These are phyloP conservation scores for Venturia pyrina DNA, from an alignment of 2,329 filamentous ascomycete species.

Conservation along the genomic window DNA sequence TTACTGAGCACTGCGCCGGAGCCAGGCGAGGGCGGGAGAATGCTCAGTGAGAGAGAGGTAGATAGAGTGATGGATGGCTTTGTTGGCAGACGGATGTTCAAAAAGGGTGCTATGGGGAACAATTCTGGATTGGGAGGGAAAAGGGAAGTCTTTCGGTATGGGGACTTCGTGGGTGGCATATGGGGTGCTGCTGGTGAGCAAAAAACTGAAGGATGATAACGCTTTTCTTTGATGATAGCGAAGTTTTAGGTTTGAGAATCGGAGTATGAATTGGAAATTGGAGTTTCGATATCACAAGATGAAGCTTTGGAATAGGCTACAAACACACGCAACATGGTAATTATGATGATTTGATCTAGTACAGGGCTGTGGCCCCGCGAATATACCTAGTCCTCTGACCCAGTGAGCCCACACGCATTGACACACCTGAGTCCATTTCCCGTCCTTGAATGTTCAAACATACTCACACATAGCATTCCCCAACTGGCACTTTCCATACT, in stretches of 20 bases:
- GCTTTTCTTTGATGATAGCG: neutral
- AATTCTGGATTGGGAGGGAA: conserved; percentile 8
- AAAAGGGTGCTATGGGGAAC: conserved; percentile 41
- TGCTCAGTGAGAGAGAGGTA: conserved; percentile 62
- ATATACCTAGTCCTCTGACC: too few species aligned
- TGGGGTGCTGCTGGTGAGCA: conserved; percentile 20
- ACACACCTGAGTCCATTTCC: too few species aligned
- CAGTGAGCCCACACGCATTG: too few species aligned
- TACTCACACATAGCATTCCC: too few species aligned
- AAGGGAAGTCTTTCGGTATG: conserved; percentile 81
- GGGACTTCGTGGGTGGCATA: conserved; percentile 65
- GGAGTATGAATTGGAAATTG: neutral
- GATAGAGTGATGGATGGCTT: conserved; percentile 84
- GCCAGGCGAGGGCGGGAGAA: conserved; percentile 47
- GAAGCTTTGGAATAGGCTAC: neutral
- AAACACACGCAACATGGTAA: neutral
- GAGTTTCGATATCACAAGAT: neutral
- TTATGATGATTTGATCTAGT: neutral
- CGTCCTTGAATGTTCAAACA: too few species aligned
- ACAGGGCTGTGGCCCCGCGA: too few species aligned
- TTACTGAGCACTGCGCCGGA: conserved; percentile 75
- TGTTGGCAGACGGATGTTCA: conserved; percentile 73
- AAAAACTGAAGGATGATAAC: neutral
- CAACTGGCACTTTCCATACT: too few species aligned
- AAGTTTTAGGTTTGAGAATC: neutral